Base-by-base conservation (phyloP, 192 early-diverging fungal genomes). In the Rhizoclosmatium sp. region DNA sequence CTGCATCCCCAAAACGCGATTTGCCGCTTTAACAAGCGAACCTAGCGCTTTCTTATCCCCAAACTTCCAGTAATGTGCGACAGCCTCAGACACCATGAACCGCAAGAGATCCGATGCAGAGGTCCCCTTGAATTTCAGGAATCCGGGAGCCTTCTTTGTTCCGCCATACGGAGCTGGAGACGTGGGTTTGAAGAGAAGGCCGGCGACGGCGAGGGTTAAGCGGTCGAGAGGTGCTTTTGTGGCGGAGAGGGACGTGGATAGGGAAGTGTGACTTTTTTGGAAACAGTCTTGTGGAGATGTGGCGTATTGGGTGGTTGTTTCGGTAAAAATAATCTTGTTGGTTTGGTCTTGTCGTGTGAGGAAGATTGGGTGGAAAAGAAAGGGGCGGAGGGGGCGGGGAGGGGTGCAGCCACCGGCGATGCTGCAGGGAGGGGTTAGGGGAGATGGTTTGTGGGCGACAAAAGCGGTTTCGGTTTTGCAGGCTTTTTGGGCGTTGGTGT, bases 141-240 rank as follows among this genome's bases (percentile, higher is more conserved):
- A 47, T 19, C 31, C 46, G 21, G 61, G 61, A 39, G 14, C 9
- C 14, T 47, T 69, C 2, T 69, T 21, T 19, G 44, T 10, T 46
- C 66, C 66, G 5, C 66, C 66, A 69, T 45, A 69, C 2, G 66
- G 66, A n/a, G 66, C 2, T 21, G 66, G 66, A 47, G 66, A 21
- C 19, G 39, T 21, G 42, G 46, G 46, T 5, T 23, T 46, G 23
- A 46, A 47, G 14, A 69, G 5, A 2, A 46, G 21, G 5, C 66
- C 66, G 23, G 46, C 46, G 9, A 69, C 46, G 16, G 66, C 66
- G 45, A 45, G 46, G 23, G 46, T 47, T 12, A 69, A 44, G 7
- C 66, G 21, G 23, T 69, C 46, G 61, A 54, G 51, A 54, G 51
- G 51, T 12, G 51, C 51, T 7, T 16, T 7, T 16, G 51, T 54